Percentiles rank a stretch among this genome's conserved stretches.
phyloP scores from a whole-genome alignment of 164 flowering plant species.

The Stephania japonica region DNA sequence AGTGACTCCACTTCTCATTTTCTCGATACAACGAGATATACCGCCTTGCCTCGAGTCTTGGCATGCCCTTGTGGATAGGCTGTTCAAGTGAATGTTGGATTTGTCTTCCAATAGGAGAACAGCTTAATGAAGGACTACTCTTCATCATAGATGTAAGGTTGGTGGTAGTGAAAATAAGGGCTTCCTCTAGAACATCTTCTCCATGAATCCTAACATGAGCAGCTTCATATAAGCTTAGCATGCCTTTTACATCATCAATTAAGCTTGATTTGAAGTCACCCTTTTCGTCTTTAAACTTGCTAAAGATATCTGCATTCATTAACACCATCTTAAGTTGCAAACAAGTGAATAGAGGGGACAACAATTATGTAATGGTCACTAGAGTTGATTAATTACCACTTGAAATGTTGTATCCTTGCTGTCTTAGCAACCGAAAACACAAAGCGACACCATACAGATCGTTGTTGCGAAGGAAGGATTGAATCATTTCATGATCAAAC shows the following conservation, averaged over 20 bases:
- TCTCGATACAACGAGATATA: neutral
- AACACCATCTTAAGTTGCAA: too few relatives aligned
- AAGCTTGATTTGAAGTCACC: neutral
- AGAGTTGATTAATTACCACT: too few relatives aligned
- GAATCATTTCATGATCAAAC: too few relatives aligned
- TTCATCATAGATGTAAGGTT: neutral
- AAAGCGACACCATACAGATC: too few relatives aligned
- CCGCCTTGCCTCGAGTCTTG: neutral
- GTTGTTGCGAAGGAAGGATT: too few relatives aligned
- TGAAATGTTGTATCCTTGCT: too few relatives aligned
- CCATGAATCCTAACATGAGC: neutral
- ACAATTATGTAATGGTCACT: too few relatives aligned
- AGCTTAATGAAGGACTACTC: neutral
- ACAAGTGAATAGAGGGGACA: too few relatives aligned
- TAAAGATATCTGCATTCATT: neutral
- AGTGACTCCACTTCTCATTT: neutral
- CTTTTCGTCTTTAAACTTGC: neutral
- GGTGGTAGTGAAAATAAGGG: neutral
- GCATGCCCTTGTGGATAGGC: constrained; percentile 4
- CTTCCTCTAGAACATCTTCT: constrained; percentile 4
- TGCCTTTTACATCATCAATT: neutral
- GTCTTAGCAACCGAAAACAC: too few relatives aligned
- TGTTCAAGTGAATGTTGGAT: neutral
- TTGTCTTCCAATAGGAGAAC: constrained; percentile 1
- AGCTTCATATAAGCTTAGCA: constrained; percentile 6